A percentile compares a stretch with the other conserved stretches of the same genome.
Evolutionary conservation across 495 filamentous ascomycete species (phyloP).

Genomic region (Lentithecium fluviatile): DNA sequence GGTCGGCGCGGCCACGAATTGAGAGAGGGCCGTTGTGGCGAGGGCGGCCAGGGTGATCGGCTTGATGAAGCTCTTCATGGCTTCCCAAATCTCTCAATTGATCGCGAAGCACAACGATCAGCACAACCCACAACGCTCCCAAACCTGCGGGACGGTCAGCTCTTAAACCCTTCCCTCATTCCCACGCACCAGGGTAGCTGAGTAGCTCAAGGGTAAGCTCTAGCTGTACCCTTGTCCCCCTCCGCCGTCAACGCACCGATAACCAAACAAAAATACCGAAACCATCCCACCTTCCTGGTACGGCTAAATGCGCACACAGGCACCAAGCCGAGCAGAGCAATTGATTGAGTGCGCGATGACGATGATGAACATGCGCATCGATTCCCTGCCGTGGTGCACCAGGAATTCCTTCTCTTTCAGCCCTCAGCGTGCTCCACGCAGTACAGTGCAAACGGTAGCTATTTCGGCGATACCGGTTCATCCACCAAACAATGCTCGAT

Average conservation of each 20-base stretch:
- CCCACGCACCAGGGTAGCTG: background rate
- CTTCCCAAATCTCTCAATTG: too few species aligned
- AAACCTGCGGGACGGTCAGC: background rate
- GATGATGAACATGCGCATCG: background rate
- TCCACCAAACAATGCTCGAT: too few species aligned
- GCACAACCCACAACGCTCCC: background rate
- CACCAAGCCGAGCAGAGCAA: background rate
- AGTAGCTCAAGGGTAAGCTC: background rate
- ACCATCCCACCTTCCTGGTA: background rate
- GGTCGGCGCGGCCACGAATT: conserved; percentile 61
- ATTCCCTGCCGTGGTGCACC: background rate
- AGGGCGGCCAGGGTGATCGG: conserved; percentile 7
- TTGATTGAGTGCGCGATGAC: background rate
- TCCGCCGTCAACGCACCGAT: background rate
- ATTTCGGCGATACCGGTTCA: too few species aligned
- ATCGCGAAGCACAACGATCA: background rate
- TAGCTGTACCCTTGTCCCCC: background rate
- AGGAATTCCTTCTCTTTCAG: too few species aligned
- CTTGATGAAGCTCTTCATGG: background rate
- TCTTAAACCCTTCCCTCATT: background rate
- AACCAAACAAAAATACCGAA: background rate
- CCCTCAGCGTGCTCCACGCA: too few species aligned
- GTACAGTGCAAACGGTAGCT: too few species aligned
- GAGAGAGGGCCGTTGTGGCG: conserved; percentile 40
- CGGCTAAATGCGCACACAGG: background rate